Evolutionary conservation across 805 yeast species (phyloP).

Genomic region (Metschnikowia cubensis): DNA sequence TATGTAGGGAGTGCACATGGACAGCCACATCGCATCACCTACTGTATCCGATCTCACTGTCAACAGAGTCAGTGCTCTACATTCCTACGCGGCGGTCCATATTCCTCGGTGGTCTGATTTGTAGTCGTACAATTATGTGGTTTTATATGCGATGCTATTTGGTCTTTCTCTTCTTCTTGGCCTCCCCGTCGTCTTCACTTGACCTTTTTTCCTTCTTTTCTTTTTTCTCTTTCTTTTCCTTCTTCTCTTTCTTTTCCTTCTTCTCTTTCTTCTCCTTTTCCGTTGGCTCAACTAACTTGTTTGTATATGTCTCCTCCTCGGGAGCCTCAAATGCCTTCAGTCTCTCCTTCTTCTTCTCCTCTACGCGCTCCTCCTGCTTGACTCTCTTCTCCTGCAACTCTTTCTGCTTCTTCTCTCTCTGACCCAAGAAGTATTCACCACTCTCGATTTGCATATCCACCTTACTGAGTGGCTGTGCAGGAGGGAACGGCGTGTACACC

Average conservation of each 20-base stretch:
- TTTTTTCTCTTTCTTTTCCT: conserved; percentile 17
- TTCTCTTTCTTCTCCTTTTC: conserved; percentile 18
- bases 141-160: conserved; percentile 1
- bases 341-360: conserved; percentile 63
- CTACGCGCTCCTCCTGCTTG: conserved; percentile 68
- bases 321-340: conserved; percentile 83
- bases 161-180: conserved; percentile 5
- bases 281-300: conserved; percentile 25
- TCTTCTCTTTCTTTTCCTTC: conserved; percentile 27
- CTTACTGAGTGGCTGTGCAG: conserved; percentile 94
- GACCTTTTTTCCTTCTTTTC: conserved; percentile 20
- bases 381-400: conserved; percentile 73
- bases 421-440: conserved; percentile 95
- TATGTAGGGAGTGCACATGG: neutral
- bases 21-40: neutral
- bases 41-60: conserved; percentile 14
- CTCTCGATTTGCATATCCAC: conserved; percentile 94
- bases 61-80: conserved; percentile 23
- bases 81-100: conserved; percentile 7
- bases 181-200: conserved; percentile 15
- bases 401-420: conserved; percentile 71
- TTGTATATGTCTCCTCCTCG: conserved; percentile 59
- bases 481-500: conserved; percentile 98
- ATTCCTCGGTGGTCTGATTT: neutral
- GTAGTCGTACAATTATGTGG: conserved; percentile 12